A percentile compares a stretch with the other conserved stretches of the same genome.
Conservation (phyloP, 805 yeast genomes). For the Hyphopichia homilentoma region DNA sequence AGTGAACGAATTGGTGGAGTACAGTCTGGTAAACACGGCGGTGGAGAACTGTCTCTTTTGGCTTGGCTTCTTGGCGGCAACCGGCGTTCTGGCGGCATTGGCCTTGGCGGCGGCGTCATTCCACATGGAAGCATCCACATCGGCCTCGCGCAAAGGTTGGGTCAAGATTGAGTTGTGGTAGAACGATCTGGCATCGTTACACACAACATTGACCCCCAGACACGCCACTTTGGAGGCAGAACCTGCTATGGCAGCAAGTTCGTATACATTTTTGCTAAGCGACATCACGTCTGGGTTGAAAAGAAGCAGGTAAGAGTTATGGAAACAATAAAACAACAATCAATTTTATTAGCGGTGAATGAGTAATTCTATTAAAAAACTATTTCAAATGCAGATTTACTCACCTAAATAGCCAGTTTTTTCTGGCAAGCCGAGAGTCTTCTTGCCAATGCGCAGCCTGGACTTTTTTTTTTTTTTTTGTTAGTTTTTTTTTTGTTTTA, state of each 20-base stretch:
- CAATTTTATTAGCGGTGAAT: too few relatives aligned
- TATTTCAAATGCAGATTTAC: too few relatives aligned
- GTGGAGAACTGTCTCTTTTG: not conserved
- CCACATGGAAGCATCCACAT: conserved; percentile 23
- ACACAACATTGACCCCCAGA: conserved; percentile 13
- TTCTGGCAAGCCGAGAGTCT: too few relatives aligned
- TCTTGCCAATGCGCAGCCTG: too few relatives aligned
- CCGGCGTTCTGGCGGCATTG: conserved; percentile 5
- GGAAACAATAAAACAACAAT: too few relatives aligned
- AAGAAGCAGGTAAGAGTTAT: not conserved
- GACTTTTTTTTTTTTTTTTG: too few relatives aligned
- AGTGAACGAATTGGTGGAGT: conserved; percentile 13
- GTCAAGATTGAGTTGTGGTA: conserved; percentile 18
- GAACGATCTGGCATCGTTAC: conserved; percentile 15
- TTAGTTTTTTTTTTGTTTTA: too few relatives aligned
- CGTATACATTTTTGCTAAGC: conserved; percentile 11
- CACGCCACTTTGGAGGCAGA: conserved; percentile 18
- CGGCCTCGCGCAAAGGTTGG: conserved; percentile 16
- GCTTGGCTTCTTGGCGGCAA: conserved; percentile 2
- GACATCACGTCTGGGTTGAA: conserved; percentile 6
- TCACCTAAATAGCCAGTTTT: too few relatives aligned
- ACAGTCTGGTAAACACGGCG: conserved; percentile 6
- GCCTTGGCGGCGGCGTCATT: conserved; percentile 8
- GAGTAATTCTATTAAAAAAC: too few relatives aligned
- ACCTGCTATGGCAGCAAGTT: conserved; percentile 23